phyloP scores from a whole-genome alignment of 2,329 filamentous ascomycete genomes.

The Neofusicoccum sp. region DNA sequence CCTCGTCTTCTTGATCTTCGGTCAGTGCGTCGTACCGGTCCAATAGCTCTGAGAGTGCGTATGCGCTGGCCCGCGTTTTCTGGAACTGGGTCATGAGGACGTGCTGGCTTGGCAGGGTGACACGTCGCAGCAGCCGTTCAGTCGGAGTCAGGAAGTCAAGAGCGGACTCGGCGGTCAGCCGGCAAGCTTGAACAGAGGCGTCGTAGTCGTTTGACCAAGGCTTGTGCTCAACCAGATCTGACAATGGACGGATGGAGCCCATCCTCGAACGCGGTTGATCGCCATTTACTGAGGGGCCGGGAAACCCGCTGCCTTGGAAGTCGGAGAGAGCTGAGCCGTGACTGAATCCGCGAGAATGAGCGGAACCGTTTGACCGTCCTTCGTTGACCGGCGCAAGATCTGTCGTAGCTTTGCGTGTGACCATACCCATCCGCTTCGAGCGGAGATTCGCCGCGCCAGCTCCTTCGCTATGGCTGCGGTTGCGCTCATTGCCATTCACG shows the following conservation, averaged over 20 bases:
- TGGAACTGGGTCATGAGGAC: constrained; percentile 46
- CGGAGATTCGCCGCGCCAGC: constrained; percentile 51
- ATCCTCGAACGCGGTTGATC: not conserved
- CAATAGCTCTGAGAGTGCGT: constrained; percentile 53
- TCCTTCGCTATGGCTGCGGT: constrained; percentile 62
- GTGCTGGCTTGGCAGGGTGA: constrained; percentile 22
- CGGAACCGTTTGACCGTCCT: constrained; percentile 49
- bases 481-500: constrained; percentile 67
- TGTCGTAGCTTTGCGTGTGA: constrained; percentile 34
- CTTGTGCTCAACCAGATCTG: constrained; percentile 57
- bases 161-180: constrained; percentile 41
- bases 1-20: constrained; percentile 51
- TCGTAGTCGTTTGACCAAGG: constrained; percentile 46
- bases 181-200: constrained; percentile 55
- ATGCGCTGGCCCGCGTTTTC: constrained; percentile 1
- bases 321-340: constrained; percentile 50
- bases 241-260: constrained; percentile 46
- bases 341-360: constrained; percentile 57
- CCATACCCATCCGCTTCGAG: constrained; percentile 59
- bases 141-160: constrained; percentile 13
- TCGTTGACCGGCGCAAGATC: constrained; percentile 56
- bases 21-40: constrained; percentile 49
- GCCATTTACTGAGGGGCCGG: not conserved
- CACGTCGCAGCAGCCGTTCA: constrained; percentile 10
- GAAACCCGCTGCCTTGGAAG: constrained; percentile 20